Percentiles rank a stretch among this genome's conserved stretches.
phyloP scores from a whole-genome alignment of 257 asterid genomes.

The Osmanthus fragrans region DNA sequence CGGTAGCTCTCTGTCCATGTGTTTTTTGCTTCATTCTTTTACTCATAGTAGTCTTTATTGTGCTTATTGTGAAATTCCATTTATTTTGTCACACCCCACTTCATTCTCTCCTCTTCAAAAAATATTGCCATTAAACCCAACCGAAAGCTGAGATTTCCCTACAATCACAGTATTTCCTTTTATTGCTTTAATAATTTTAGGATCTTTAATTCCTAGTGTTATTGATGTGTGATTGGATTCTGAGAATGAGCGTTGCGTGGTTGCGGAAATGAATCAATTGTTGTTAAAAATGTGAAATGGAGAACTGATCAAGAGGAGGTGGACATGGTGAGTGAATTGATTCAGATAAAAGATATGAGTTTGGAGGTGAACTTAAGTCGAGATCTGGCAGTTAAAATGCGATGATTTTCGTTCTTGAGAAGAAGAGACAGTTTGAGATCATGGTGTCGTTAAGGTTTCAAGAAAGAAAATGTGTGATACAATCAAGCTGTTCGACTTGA shows the following conservation, averaged over 20 bases:
- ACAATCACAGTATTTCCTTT: not conserved
- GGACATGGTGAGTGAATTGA: slow-evolving; percentile 62
- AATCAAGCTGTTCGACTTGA: slow-evolving; percentile 61
- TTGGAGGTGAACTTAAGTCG: slow-evolving; percentile 48
- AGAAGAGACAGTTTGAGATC: slow-evolving; percentile 82
- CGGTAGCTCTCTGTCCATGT: slow-evolving; percentile 90
- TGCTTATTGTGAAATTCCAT: slow-evolving; percentile 71
- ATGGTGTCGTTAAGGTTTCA: slow-evolving; percentile 60
- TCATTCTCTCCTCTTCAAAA: slow-evolving; percentile 62
- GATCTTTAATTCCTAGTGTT: slow-evolving; percentile 25
- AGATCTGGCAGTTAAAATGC: slow-evolving; percentile 57
- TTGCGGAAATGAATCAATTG: slow-evolving; percentile 17
- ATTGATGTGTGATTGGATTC: slow-evolving; percentile 33
- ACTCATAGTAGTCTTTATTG: slow-evolving; percentile 47
- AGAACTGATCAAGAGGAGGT: slow-evolving; percentile 59
- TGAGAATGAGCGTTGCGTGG: slow-evolving; percentile 36
- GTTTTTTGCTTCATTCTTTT: slow-evolving; percentile 63
- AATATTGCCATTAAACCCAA: slow-evolving; percentile 49
- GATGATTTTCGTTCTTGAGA: slow-evolving; percentile 70
- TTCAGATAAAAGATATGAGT: slow-evolving; percentile 61
- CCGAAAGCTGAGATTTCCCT: not conserved
- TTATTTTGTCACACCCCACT: slow-evolving; percentile 86
- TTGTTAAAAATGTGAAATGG: slow-evolving; percentile 26
- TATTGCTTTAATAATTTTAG: slow-evolving; percentile 31
- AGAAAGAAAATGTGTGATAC: slow-evolving; percentile 49